A percentile compares a stretch with the other conserved stretches of the same genome.
Evolutionary conservation across 169 alveolate species (phyloP).

Genomic region (Plasmodium cynomolgi): DNA sequence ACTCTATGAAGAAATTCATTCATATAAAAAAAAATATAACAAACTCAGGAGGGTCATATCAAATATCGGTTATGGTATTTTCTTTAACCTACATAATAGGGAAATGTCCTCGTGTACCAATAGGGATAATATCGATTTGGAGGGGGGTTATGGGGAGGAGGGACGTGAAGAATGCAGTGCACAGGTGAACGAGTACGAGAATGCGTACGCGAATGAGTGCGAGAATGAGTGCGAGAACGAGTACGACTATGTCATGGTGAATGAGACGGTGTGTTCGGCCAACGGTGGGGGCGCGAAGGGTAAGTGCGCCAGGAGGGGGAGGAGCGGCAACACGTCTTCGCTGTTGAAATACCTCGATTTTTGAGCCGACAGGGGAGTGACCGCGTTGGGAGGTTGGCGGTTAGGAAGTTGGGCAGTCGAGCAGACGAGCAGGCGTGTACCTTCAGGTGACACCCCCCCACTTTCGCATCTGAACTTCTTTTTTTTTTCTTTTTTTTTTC

Average conservation of each 20-base stretch:
- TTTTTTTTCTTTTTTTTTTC: not conserved
- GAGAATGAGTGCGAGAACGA: not conserved
- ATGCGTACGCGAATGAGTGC: not conserved
- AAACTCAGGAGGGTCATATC: constrained; percentile 47
- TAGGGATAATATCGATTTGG: not conserved
- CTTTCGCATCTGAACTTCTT: not conserved
- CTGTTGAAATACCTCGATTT: constrained; percentile 52
- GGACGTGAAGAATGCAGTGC: not conserved
- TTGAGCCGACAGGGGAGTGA: not conserved
- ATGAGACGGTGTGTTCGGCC: not conserved
- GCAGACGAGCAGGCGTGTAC: not conserved
- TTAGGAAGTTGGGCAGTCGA: not conserved
- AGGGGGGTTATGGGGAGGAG: not conserved
- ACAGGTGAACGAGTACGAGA: not conserved
- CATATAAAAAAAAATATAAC: constrained; percentile 45
- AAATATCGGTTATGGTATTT: constrained; percentile 71
- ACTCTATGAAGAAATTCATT: constrained; percentile 59
- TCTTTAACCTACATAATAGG: constrained; percentile 25
- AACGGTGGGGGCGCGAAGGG: not conserved
- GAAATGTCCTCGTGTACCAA: not conserved
- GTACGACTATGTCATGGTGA: constrained; percentile 59
- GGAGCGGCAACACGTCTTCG: constrained; percentile 29
- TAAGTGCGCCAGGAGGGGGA: not conserved
- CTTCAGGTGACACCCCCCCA: not conserved
- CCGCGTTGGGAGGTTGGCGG: not conserved